These are phyloP conservation scores for Aspergillus carbonarius DNA, from an alignment of 2,329 filamentous ascomycete species.

Conservation along the genomic window DNA sequence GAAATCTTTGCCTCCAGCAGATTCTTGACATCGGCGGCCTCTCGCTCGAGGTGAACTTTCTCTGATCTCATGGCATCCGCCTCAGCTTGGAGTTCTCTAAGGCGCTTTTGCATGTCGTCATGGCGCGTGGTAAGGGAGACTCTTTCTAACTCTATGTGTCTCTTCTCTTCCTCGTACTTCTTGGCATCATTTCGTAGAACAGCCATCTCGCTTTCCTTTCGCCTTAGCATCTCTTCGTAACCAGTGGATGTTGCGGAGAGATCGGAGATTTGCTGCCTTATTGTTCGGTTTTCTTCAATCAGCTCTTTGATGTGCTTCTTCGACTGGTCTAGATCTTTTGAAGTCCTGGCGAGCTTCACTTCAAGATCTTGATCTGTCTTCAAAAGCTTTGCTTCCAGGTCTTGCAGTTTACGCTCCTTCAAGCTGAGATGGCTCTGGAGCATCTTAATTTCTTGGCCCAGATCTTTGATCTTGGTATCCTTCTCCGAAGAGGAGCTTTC, in stretches of 20 bases:
- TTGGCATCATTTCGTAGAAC: slow-evolving; percentile 82
- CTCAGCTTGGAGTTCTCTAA: slow-evolving; percentile 84
- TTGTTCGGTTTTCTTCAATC: slow-evolving; percentile 73
- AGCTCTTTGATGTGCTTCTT: slow-evolving; percentile 75
- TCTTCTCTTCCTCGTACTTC: slow-evolving; percentile 77
- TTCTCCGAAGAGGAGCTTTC: slow-evolving; percentile 69
- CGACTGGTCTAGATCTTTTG: slow-evolving; percentile 74
- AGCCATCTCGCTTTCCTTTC: slow-evolving; percentile 89
- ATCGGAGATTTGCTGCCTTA: slow-evolving; percentile 81
- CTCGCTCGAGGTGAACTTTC: slow-evolving; percentile 78
- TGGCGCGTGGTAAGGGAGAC: slow-evolving; percentile 70
- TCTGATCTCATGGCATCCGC: slow-evolving; percentile 82
- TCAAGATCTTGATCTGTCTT: slow-evolving; percentile 87
- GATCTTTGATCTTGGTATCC: slow-evolving; percentile 70
- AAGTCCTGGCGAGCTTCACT: slow-evolving; percentile 72
- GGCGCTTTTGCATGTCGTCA: slow-evolving; percentile 70
- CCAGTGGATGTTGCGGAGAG: slow-evolving; percentile 89
- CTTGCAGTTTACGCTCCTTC: slow-evolving; percentile 85
- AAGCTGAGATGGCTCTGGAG: slow-evolving; percentile 84
- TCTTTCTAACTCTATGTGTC: slow-evolving; percentile 75
- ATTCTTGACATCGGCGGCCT: slow-evolving; percentile 82
- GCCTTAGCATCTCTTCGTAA: slow-evolving; percentile 89
- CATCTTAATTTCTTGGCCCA: slow-evolving; percentile 85
- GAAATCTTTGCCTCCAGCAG: slow-evolving; percentile 85
- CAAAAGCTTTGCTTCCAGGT: slow-evolving; percentile 79